Evolutionary conservation across 2,329 filamentous ascomycete species (phyloP).

Genomic region (Dryadomyces quercivorus): DNA sequence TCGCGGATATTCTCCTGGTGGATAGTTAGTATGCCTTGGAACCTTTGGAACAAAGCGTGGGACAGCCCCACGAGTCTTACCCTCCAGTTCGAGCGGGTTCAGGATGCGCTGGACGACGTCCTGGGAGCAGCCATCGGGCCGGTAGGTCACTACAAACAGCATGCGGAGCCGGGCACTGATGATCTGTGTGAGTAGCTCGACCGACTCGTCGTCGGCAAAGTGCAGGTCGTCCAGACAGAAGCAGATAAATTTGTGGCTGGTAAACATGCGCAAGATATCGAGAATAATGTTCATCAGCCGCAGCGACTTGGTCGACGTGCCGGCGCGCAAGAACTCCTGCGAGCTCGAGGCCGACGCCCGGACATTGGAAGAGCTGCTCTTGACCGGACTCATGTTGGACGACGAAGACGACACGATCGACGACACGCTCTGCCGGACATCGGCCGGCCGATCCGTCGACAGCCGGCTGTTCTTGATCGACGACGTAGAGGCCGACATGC

Average conservation of each 20-base stretch:
- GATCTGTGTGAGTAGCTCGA: conserved; percentile 74
- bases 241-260: conserved; percentile 75
- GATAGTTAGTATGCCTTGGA: too few species aligned
- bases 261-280: conserved; percentile 72
- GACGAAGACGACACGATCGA: conserved; percentile 22
- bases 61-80: too few species aligned
- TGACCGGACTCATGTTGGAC: background rate
- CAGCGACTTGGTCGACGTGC: conserved; percentile 49
- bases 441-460: background rate
- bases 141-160: conserved; percentile 67
- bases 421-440: conserved; percentile 15
- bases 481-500: too few species aligned
- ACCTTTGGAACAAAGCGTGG: too few species aligned
- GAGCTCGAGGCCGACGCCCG: conserved; percentile 36
- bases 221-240: conserved; percentile 84
- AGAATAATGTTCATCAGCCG: conserved; percentile 80
- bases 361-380: conserved; percentile 16
- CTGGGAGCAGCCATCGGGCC: conserved; percentile 50
- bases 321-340: conserved; percentile 47
- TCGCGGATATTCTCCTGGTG: conserved; percentile 27
- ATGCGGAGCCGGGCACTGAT: conserved; percentile 68
- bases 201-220: conserved; percentile 76
- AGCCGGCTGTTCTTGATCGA: background rate
- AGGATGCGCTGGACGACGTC: conserved; percentile 43
- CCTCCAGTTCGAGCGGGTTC: conserved; percentile 40